Percentiles rank a stretch among this genome's conserved stretches.
These are phyloP conservation scores for Verruconis gallopava DNA, from an alignment of 2,329 filamentous ascomycete species.

Conservation along the genomic window DNA sequence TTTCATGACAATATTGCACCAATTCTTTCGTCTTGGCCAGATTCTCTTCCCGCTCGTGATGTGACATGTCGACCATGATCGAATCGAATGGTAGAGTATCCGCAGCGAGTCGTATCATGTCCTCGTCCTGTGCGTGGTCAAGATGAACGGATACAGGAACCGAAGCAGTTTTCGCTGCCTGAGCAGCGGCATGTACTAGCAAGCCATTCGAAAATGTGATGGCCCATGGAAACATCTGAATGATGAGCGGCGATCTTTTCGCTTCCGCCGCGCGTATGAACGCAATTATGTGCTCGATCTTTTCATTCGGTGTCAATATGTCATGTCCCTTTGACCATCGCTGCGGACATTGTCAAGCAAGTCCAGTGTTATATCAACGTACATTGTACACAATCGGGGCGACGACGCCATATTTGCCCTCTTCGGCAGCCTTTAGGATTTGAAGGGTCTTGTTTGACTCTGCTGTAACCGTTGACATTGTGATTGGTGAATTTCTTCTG, in stretches of 20 bases:
- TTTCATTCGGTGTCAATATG: slow-evolving; percentile 37
- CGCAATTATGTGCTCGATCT: slow-evolving; percentile 52
- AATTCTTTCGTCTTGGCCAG: slow-evolving; percentile 50
- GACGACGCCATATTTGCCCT: slow-evolving; percentile 45
- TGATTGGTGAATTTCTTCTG: too few relatives aligned
- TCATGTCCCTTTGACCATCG: too few relatives aligned
- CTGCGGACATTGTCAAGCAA: slow-evolving; percentile 42
- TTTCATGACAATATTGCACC: slow-evolving; percentile 48
- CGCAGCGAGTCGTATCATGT: slow-evolving; percentile 20
- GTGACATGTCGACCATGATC: slow-evolving; percentile 68
- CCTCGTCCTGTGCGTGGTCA: slow-evolving; percentile 27
- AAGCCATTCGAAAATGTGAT: slow-evolving; percentile 43
- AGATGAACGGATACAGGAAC: slow-evolving; percentile 26
- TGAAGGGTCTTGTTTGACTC: slow-evolving; percentile 20
- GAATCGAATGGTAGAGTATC: slow-evolving; percentile 45
- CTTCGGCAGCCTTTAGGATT: slow-evolving; percentile 44
- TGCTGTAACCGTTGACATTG: background rate
- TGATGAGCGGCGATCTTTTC: slow-evolving; percentile 49
- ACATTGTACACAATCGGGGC: slow-evolving; percentile 26
- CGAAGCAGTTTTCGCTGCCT: slow-evolving; percentile 21
- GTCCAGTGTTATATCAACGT: slow-evolving; percentile 25
- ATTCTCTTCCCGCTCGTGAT: slow-evolving; percentile 59
- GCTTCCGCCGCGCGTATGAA: slow-evolving; percentile 51
- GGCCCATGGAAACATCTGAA: slow-evolving; percentile 59
- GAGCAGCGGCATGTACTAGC: slow-evolving; percentile 24